Base-by-base conservation (phyloP, 1,284 basidiomycete species). In the Golubevia pallescens region DNA sequence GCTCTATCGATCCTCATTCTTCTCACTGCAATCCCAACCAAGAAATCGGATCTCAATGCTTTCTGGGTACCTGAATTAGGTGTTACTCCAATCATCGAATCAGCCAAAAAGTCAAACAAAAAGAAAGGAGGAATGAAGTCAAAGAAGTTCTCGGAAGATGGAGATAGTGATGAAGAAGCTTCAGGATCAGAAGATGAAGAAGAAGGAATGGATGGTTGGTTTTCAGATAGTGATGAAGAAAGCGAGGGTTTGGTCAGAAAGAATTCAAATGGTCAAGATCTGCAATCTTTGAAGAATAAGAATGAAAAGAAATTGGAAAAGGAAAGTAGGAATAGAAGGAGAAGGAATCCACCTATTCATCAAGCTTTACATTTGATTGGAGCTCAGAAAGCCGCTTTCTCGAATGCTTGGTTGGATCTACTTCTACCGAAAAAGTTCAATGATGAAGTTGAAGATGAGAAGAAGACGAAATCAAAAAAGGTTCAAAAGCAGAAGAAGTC, bases 11-110 rank as follows among this genome's bases (percentile, higher is more conserved):
- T 78, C 19, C 64, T 85, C n/a, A 63, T 72, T 19, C 73, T 70
- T 57, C 71, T 85, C 32, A 82, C 81, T n/a, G 81, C 80, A 1
- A 76, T 83, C n/a, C 82, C 82, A 0, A 71, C 74, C 0, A 59
- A 67, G 24, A 62, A 68, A 8, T 68, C 57, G 8, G 78, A 83
- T 60, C 62, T 85, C 20, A 85, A 84, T 74, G 73, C 73, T 53
- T 85, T 75, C 62, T 58, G 80, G 19, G 70, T 84, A 14, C 70
- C 77, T 1, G 77, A 75, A 51, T 67, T 85, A 2, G 16, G 42
- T 16, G 42, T 48, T 13, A 10, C 42, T 48, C 42, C 42, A 16
- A 48, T 48, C 8, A 48, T 48, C 16, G 8, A 24, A 21, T 48
- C 19, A 6, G 19, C 57, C 10, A 63, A 63, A 32, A 58, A 57